Evolutionary conservation across 1,284 basidiomycete species (phyloP).

Genomic region (Boletellus deceptivus): DNA sequence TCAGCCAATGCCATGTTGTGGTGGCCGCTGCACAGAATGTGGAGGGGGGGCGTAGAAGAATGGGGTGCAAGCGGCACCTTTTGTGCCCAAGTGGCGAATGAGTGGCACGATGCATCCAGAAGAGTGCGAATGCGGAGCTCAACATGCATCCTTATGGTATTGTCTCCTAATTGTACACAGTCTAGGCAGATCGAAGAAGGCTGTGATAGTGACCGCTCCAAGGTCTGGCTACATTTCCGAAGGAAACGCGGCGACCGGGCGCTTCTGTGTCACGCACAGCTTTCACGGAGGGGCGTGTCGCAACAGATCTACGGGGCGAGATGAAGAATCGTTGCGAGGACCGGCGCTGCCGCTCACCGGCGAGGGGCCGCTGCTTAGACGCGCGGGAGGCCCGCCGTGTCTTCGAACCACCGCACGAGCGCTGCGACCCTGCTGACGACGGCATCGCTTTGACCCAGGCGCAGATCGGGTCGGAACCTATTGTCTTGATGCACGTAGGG

Average conservation of each 20-base stretch:
- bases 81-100: conserved; percentile 17
- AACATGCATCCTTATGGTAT: conserved; percentile 14
- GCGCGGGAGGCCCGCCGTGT: conserved; percentile 53
- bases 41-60: conserved; percentile 4
- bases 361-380: conserved; percentile 9
- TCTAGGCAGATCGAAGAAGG: conserved; percentile 20
- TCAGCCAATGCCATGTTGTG: conserved; percentile 20
- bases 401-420: conserved; percentile 70
- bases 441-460: conserved; percentile 65
- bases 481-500: conserved; percentile 60
- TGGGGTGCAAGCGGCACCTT: conserved; percentile 11
- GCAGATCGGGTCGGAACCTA: conserved; percentile 64
- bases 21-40: conserved; percentile 19
- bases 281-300: conserved; percentile 13
- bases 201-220: conserved; percentile 18
- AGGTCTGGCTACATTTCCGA: conserved; percentile 23
- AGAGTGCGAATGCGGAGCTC: conserved; percentile 11
- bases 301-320: conserved; percentile 10
- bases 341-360: conserved; percentile 18
- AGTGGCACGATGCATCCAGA: conserved; percentile 10
- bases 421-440: conserved; percentile 62
- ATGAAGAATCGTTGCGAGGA: conserved; percentile 1
- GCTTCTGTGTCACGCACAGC: conserved; percentile 30
- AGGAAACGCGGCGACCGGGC: conserved; percentile 20
- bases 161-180: conserved; percentile 8